These are phyloP conservation scores for Juglanconis juglandina DNA, from an alignment of 2,329 filamentous ascomycete species.

Conservation along the genomic window DNA sequence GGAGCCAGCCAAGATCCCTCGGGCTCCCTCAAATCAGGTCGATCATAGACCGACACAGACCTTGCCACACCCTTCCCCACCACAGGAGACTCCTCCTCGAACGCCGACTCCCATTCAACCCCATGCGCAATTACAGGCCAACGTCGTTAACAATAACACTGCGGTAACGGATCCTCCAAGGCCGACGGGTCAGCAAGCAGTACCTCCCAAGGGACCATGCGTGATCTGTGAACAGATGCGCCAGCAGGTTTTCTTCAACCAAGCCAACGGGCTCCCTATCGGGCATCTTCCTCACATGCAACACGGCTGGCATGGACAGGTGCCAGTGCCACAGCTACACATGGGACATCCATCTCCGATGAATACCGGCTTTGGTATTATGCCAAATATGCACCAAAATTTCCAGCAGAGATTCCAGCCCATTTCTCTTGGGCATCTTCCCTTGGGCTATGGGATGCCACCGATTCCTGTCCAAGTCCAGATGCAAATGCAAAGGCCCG, in stretches of 20 bases:
- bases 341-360: neutral
- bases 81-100: neutral
- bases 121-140: neutral
- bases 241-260: constrained; percentile 26
- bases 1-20: neutral
- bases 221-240: constrained; percentile 27
- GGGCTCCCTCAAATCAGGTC: neutral
- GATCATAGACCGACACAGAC: neutral
- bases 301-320: constrained; percentile 14
- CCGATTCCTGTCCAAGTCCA: neutral
- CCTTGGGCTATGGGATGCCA: constrained; percentile 10
- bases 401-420: constrained; percentile 8
- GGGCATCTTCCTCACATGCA: constrained; percentile 1
- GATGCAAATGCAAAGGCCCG: constrained; percentile 6
- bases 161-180: neutral
- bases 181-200: neutral
- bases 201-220: constrained; percentile 26
- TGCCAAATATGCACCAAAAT: neutral
- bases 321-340: constrained; percentile 5
- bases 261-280: constrained; percentile 25
- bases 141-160: neutral
- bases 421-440: constrained; percentile 3
- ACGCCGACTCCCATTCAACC: neutral
- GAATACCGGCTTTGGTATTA: neutral
- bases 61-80: neutral